Conservation (phyloP, 2,329 filamentous ascomycete species). For the Pseudogymnoascus sp. region DNA sequence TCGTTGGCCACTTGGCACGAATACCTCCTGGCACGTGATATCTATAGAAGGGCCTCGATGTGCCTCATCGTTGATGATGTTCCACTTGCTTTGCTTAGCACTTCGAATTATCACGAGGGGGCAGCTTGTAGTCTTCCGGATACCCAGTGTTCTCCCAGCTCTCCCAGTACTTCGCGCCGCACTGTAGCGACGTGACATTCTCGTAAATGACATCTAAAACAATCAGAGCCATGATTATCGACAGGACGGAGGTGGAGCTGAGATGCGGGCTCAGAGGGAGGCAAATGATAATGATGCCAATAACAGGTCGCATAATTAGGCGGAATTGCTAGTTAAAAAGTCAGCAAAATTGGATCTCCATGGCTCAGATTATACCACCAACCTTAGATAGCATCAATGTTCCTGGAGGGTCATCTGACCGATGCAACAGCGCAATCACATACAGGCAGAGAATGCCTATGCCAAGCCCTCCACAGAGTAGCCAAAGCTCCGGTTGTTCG, state of each 20-base stretch:
- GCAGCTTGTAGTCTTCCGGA: conserved; percentile 17
- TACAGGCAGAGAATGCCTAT: conserved; percentile 40
- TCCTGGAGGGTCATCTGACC: conserved; percentile 31
- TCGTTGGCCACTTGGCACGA: neutral
- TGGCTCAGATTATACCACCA: neutral
- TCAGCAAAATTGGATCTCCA: neutral
- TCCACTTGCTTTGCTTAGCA: neutral
- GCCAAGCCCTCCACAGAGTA: conserved; percentile 40
- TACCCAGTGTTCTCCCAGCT: conserved; percentile 27
- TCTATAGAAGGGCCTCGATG: neutral
- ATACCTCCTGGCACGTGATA: neutral
- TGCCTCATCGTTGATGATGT: neutral
- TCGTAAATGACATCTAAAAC: conserved; percentile 39
- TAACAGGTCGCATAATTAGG: conserved; percentile 24
- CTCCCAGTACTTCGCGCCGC: conserved; percentile 25
- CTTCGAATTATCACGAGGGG: neutral
- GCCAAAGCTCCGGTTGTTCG: conserved; percentile 39
- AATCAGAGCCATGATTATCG: conserved; percentile 37
- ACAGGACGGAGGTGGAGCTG: conserved; percentile 33
- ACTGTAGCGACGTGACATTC: conserved; percentile 27
- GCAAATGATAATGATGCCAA: conserved; percentile 31
- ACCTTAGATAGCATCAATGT: conserved; percentile 19
- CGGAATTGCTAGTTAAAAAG: conserved; percentile 12
- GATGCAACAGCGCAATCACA: conserved; percentile 36
- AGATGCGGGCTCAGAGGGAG: conserved; percentile 31